Evolutionary conservation across 768 basidiomycete genomes (phyloP), one percentile per base, ranked within the genome.

Genomic region (Termitomyces titanicus): DNA sequence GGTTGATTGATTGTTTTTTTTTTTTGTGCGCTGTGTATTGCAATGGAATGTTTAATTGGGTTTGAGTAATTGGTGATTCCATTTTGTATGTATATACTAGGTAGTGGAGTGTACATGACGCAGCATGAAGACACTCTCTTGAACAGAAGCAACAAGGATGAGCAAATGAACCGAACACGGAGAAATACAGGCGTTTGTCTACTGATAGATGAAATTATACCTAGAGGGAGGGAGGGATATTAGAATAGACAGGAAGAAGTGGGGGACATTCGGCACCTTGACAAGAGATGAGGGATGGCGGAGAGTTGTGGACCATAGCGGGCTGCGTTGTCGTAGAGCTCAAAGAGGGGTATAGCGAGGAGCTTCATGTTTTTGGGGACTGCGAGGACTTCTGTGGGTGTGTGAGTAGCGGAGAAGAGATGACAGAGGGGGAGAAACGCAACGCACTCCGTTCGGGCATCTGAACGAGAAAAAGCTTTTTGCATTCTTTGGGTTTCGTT

Each of bases 341-440:
- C 97, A 66, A 96, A 98, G 35, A 99, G 77, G 0, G 97, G 97
- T 44, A 98, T 93, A 17, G 95, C 96, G 39, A 96, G 84, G 8
- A 99, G 83, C 68, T 98, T 98, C 96, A 98, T 98, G 71, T 99
- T 99, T 73, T 92, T 92, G 0, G 97, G 97, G 3, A 99, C 95
- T 0, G 94, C 93, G 9, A 99, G 85, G 15, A 96, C 91, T 70
- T 97, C 96, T 98, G 70, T 20, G 54, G 27, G 51, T 24, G 50
- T 33, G 18, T 20, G 33, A 12, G 45, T 10, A 29, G 6, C 3
- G 5, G 9, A 1, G 24, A n/a, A 11, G 1, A 17, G 17, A 3
- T 1, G 13, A 17, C 1, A 1, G 1, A 20, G 3, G 6, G 3
- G 6, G 3, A 11, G 15, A 10, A n/a, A 2, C 5, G 33, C 2